A percentile compares a stretch with the other conserved stretches of the same genome.
Conservation (phyloP, 345 rosid species). For the Pseudoturritis turrita region DNA sequence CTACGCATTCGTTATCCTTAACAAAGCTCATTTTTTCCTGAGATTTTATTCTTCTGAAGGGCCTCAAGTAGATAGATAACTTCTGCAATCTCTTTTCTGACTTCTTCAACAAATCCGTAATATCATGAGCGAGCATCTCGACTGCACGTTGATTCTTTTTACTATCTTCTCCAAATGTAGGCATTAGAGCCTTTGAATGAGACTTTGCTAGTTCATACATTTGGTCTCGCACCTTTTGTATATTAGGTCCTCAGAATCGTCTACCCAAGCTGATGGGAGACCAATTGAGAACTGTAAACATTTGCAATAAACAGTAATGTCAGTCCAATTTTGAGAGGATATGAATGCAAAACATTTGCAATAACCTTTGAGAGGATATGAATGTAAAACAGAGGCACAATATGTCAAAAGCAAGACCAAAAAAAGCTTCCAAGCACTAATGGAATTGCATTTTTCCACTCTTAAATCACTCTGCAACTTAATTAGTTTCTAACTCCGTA, state of each 20-base stretch:
- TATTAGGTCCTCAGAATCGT: constrained; percentile 71
- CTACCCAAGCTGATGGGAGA: constrained; percentile 88
- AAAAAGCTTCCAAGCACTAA: no score
- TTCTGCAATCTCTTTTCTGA: no score
- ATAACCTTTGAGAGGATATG: no score
- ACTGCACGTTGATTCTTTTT: constrained; percentile 66
- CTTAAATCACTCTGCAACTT: not conserved
- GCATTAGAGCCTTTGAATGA: constrained; percentile 85
- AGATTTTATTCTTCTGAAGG: constrained; percentile 77
- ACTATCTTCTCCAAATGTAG: constrained; percentile 85
- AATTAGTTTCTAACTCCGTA: not conserved
- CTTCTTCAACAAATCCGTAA: constrained; percentile 60
- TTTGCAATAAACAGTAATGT: not conserved
- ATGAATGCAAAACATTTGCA: not conserved
- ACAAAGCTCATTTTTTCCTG: constrained; percentile 45
- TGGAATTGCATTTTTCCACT: no score
- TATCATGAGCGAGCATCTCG: constrained; percentile 66
- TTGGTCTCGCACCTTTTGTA: constrained; percentile 59
- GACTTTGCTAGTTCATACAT: constrained; percentile 73
- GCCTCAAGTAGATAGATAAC: constrained; percentile 55
- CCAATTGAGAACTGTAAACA: constrained; percentile 60
- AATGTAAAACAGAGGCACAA: not conserved
- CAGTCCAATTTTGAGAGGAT: no score
- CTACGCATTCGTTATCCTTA: not conserved
- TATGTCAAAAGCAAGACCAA: no score